Conservation (phyloP, 768 basidiomycete species). For the Suillus ampliporus region DNA sequence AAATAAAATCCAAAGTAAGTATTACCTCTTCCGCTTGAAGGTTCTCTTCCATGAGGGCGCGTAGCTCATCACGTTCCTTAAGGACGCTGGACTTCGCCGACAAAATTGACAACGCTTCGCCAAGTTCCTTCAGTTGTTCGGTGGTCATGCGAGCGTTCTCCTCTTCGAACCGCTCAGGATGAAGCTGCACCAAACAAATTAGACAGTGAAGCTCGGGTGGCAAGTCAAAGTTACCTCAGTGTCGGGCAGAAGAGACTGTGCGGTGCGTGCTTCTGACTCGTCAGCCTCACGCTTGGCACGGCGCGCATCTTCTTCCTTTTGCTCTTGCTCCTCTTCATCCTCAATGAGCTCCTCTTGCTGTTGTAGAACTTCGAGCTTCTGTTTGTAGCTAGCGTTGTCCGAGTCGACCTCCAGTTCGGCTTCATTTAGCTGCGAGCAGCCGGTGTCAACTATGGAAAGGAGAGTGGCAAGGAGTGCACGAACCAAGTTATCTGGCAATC, state of each 20-base stretch:
- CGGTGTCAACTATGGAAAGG: constrained; percentile 12
- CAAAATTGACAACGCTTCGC: constrained; percentile 87
- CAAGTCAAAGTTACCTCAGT: constrained; percentile 64
- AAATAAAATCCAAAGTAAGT: neutral
- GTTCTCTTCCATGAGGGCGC: constrained; percentile 93
- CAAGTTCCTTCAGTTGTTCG: constrained; percentile 93
- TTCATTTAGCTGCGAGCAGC: constrained; percentile 80
- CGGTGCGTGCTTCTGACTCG: constrained; percentile 79
- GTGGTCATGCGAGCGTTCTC: constrained; percentile 95
- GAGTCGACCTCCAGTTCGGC: constrained; percentile 96
- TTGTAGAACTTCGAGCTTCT: constrained; percentile 96
- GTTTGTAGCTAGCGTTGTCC: constrained; percentile 94
- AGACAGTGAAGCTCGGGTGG: constrained; percentile 1
- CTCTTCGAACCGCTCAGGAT: constrained; percentile 61
- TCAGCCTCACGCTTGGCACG: constrained; percentile 82
- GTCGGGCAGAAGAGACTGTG: constrained; percentile 85
- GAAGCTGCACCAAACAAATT: constrained; percentile 48
- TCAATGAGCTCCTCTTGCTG: constrained; percentile 99
- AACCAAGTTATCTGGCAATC: constrained; percentile 93
- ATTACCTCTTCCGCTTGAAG: constrained; percentile 83
- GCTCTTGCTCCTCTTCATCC: constrained; percentile 98
- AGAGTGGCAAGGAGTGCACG: constrained; percentile 1
- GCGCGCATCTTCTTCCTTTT: constrained; percentile 92
- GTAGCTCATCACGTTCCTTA: constrained; percentile 93
- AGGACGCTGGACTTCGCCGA: constrained; percentile 94